Percentiles rank a stretch among this genome's conserved stretches.
Conservation (phyloP, 345 rosid genomes). For the Acer negundo region DNA sequence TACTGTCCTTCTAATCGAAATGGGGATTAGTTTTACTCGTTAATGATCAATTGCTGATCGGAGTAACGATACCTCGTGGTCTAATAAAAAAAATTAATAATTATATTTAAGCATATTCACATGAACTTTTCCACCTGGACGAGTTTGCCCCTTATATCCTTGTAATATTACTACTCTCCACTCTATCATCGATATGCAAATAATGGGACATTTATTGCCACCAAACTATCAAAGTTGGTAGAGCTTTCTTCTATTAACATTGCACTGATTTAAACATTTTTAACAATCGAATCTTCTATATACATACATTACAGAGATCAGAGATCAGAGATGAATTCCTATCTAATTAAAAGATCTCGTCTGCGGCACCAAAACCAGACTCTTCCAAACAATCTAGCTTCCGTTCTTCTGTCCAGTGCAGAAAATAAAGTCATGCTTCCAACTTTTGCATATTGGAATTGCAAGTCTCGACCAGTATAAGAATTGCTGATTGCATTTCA, state of each 20-base stretch:
- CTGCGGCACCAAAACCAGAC: too few species aligned
- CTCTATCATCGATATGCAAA: neutral
- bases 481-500: neutral
- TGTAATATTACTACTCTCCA: neutral
- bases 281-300: neutral
- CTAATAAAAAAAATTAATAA: too few species aligned
- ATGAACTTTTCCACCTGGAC: neutral
- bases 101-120: too few species aligned
- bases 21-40: too few species aligned
- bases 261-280: neutral
- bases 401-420: neutral
- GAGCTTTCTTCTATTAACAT: neutral
- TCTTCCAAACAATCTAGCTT: neutral
- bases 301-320: neutral
- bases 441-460: neutral
- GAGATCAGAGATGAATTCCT: neutral
- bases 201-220: neutral
- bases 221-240: neutral
- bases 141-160: neutral
- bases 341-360: constrained; percentile 3
- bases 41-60: too few species aligned
- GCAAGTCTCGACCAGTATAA: neutral
- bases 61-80: too few species aligned
- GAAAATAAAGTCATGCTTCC: neutral
- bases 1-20: too few species aligned